Conservation (phyloP, 306 rosid species). For the Hippophae rhamnoides region DNA sequence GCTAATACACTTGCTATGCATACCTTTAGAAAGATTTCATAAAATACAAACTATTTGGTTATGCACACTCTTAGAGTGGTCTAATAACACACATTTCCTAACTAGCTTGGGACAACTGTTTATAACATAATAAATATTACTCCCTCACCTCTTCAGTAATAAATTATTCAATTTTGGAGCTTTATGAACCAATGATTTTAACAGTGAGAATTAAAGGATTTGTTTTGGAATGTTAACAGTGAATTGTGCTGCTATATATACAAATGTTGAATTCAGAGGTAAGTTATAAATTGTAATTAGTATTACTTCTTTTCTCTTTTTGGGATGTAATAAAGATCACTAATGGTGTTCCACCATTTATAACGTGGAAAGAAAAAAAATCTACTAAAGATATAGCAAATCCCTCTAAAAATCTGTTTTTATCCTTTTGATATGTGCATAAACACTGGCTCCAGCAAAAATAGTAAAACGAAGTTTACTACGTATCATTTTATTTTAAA, state of each 20-base stretch:
- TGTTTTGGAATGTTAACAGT: slow-evolving; percentile 11
- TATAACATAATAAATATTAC: slow-evolving; percentile 18
- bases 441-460: no score
- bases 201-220: slow-evolving; percentile 18
- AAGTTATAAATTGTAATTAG: background rate
- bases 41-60: background rate
- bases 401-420: no score
- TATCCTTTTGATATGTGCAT: no score
- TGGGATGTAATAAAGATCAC: background rate
- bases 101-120: slow-evolving; percentile 1
- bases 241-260: slow-evolving; percentile 10
- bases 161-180: slow-evolving; percentile 4
- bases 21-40: slow-evolving; percentile 47
- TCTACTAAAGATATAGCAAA: no score
- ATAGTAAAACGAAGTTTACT: no score
- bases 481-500: no score
- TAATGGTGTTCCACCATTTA: background rate
- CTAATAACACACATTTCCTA: slow-evolving; percentile 1
- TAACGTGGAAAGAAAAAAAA: no score
- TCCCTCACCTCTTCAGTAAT: slow-evolving; percentile 13
- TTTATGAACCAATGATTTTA: slow-evolving; percentile 13
- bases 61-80: slow-evolving; percentile 1
- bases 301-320: no score
- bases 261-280: slow-evolving; percentile 7
- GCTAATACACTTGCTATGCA: slow-evolving; percentile 22